A percentile compares a stretch with the other conserved stretches of the same genome.
Conservation (phyloP, 2,329 filamentous ascomycete genomes). For the Aspergillus oerlinghausenensis region DNA sequence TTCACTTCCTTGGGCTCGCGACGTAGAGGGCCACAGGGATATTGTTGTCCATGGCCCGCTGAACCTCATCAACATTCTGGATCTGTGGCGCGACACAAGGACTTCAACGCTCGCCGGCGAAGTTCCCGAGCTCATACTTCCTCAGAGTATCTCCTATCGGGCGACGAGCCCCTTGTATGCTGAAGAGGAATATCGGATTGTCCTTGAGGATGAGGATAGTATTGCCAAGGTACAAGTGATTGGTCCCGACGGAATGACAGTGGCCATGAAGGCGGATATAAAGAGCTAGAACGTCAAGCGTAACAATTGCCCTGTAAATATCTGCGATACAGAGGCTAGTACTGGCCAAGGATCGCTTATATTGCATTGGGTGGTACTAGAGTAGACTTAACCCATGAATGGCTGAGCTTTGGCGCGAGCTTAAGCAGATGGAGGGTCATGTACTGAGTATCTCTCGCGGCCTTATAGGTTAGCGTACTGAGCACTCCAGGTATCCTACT, state of each 20-base stretch:
- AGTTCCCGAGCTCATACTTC: constrained; percentile 26
- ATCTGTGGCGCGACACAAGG: constrained; percentile 40
- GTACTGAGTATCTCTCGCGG: background rate
- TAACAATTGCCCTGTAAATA: background rate
- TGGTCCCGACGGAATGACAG: constrained; percentile 21
- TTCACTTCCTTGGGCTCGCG: constrained; percentile 39
- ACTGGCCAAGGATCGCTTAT: background rate
- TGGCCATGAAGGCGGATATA: constrained; percentile 40
- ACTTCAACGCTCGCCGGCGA: constrained; percentile 12
- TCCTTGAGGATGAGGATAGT: constrained; percentile 32
- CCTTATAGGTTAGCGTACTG: background rate
- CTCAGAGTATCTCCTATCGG: constrained; percentile 44
- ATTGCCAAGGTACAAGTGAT: constrained; percentile 32
- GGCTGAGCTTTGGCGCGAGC: background rate
- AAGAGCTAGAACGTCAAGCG: background rate
- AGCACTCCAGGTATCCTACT: background rate
- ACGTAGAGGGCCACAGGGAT: constrained; percentile 41
- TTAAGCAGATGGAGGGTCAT: background rate
- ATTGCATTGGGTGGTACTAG: background rate
- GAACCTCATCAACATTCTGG: constrained; percentile 41
- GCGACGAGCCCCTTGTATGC: constrained; percentile 49
- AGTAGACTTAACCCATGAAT: background rate
- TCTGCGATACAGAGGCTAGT: background rate
- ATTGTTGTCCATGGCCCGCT: constrained; percentile 43
- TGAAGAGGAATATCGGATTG: constrained; percentile 44